Evolutionary conservation across 2,329 filamentous ascomycete genomes (phyloP), one percentile per base, ranked within the genome.

Genomic region (Monosporascus cannonballus): DNA sequence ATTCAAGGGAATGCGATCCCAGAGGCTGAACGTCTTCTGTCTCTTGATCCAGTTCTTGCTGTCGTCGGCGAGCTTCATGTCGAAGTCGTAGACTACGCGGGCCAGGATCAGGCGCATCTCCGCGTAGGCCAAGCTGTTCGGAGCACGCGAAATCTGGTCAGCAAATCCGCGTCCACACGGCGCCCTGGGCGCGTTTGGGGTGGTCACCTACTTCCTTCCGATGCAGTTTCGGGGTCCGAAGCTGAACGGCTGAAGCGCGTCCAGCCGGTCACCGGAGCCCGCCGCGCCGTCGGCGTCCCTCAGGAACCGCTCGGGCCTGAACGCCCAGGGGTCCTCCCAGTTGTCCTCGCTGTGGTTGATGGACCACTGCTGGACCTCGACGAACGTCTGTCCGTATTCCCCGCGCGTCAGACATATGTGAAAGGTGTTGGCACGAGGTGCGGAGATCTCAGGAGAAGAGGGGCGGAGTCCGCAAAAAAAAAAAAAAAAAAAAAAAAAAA

Each of bases 81-180:
- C 75, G 52, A 79, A 79, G 20, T 71, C 69, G 51, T 65, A 77
- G 2, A 79, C 56, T 6, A 80, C 50, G 8, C 71, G 69, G 1
- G 73, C 68, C 1, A 78, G 54, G 9, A 77, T 71, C 3, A 78
- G 55, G 1, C 76, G 71, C 71, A 79, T 73, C 58, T 80, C 76
- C 3, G 69, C 69, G 46, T 74, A 74, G 1, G 76, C 76, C 30
- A 77, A 69, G 52, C 69, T 66, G 42, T 20, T 17, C 7, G 41
- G 3, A 17, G 38, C 27, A 46, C 38, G 5, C 6, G 37, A 11
- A n/a, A 39, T 18, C 17, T n/a, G 17, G 18, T 39, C 18, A 39
- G 37, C 37, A 18, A 18, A 9, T 17, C 6, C 2, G 18, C 37
- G 37, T 39, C 37, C 18, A n/a, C 39, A 55, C 49, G n/a, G 9